A percentile compares a stretch with the other conserved stretches of the same genome.
Evolutionary conservation across 768 basidiomycete species (phyloP).

Genomic region (Russula abietina): DNA sequence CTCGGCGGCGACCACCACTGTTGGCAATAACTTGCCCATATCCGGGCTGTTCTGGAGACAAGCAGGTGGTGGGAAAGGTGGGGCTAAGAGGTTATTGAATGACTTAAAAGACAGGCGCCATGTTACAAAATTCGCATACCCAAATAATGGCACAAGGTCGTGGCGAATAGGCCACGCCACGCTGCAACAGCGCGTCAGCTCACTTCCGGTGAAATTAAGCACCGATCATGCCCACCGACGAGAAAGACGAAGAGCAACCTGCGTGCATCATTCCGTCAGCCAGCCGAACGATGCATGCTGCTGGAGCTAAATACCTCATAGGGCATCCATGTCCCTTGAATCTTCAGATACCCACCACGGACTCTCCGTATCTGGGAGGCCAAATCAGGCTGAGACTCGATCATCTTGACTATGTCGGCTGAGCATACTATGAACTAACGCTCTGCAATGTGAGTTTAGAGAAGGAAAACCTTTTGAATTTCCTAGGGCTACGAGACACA

Average conservation of each 20-base stretch:
- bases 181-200: constrained; percentile 36
- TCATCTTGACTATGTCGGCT: constrained; percentile 92
- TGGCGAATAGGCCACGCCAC: constrained; percentile 87
- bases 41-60: constrained; percentile 80
- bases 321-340: constrained; percentile 93
- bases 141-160: constrained; percentile 82
- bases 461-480: constrained; percentile 69
- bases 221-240: constrained; percentile 51
- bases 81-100: constrained; percentile 43
- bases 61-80: constrained; percentile 75
- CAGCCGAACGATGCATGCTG: constrained; percentile 4
- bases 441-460: neutral
- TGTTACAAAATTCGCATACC: constrained; percentile 41
- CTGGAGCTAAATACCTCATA: constrained; percentile 55
- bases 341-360: constrained; percentile 83
- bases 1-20: constrained; percentile 20
- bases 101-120: constrained; percentile 16
- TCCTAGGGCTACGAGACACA: constrained; percentile 53
- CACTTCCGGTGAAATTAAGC: neutral
- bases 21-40: constrained; percentile 75
- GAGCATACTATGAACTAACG: constrained; percentile 17
- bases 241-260: constrained; percentile 76
- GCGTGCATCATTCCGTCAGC: constrained; percentile 12
- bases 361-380: constrained; percentile 77
- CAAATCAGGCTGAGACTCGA: constrained; percentile 85